phyloP scores from a whole-genome alignment of 2,329 filamentous ascomycete genomes.

The Aspergillus floridensis region DNA sequence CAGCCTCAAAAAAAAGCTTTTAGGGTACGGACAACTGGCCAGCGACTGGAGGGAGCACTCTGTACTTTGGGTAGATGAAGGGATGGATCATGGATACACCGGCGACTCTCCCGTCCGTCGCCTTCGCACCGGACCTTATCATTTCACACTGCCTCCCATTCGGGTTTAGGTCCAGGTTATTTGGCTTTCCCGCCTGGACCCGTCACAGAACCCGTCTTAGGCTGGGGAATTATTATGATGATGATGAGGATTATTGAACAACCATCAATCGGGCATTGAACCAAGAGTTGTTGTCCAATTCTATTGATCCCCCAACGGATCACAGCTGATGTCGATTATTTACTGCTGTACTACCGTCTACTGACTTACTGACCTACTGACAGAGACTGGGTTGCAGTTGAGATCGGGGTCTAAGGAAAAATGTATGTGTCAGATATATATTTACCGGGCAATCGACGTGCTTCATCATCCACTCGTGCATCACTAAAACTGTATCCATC shows the following conservation, averaged over 20 bases:
- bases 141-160: neutral
- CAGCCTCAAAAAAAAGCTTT: neutral
- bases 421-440: neutral
- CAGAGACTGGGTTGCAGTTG: neutral
- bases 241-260: too few species aligned
- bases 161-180: neutral
- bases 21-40: too few species aligned
- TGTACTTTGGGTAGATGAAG: too few species aligned
- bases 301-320: neutral
- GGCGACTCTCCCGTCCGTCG: too few species aligned
- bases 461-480: too few species aligned
- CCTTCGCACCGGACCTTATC: neutral
- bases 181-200: constrained; percentile 5
- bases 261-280: neutral
- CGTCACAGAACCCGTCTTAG: constrained; percentile 5
- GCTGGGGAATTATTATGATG: neutral
- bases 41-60: too few species aligned
- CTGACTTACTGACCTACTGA: neutral
- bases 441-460: neutral
- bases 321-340: neutral
- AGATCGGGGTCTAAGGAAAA: neutral
- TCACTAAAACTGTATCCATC: neutral
- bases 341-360: constrained; percentile 1
- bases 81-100: too few species aligned
- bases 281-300: neutral